Conservation (phyloP, 805 yeast species). For the Wickerhamiella bombiphila region DNA sequence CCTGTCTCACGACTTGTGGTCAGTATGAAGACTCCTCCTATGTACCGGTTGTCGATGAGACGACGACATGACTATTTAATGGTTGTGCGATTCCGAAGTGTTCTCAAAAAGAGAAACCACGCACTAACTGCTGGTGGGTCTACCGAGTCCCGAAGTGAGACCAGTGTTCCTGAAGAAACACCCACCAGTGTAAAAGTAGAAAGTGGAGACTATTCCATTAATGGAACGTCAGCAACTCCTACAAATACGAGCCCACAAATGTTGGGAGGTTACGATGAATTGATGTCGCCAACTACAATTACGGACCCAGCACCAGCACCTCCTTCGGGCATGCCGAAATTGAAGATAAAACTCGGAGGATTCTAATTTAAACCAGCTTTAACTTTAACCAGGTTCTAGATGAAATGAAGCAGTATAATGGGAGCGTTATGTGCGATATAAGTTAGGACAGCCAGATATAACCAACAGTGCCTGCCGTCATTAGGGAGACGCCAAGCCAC, state of each 20-base stretch:
- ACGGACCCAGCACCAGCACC: no score
- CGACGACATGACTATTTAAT: constrained; percentile 30
- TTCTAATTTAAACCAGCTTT: background rate
- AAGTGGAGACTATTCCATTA: no score
- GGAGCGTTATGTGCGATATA: background rate
- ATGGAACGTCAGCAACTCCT: no score
- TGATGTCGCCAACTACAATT: no score
- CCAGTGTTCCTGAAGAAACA: no score
- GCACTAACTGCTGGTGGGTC: background rate
- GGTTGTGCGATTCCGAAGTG: constrained; percentile 31
- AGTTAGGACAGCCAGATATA: constrained; percentile 13
- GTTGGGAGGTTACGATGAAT: no score
- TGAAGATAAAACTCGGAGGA: background rate
- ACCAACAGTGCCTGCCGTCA: constrained; percentile 24
- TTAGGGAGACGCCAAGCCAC: constrained; percentile 28
- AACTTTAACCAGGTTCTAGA: no score
- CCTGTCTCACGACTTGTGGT: constrained; percentile 50
- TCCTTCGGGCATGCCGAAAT: no score
- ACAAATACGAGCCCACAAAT: no score
- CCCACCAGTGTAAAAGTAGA: no score
- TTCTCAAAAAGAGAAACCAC: constrained; percentile 8
- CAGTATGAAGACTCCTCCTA: constrained; percentile 49
- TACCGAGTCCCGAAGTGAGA: no score
- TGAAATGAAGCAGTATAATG: background rate
- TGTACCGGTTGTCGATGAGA: constrained; percentile 48